Conservation (phyloP, 2,329 filamentous ascomycete species). For the Blastomyces parvus region DNA sequence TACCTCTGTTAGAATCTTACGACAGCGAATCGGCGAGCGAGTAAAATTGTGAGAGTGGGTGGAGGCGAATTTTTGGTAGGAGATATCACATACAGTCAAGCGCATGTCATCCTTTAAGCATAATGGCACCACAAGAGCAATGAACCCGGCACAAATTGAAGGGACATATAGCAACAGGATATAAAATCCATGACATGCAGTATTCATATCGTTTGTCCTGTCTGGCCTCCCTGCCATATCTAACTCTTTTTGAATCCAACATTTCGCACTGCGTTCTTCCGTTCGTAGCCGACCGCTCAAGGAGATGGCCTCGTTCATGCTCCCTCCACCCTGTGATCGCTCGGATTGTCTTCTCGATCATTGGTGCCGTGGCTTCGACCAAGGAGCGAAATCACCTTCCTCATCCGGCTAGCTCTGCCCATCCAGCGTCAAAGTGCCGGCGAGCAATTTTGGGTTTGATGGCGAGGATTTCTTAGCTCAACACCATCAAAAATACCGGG, state of each 20-base stretch:
- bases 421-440: neutral
- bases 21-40: neutral
- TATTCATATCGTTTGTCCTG: slow-evolving; percentile 6
- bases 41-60: slow-evolving; percentile 7
- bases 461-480: neutral
- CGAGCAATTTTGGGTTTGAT: neutral
- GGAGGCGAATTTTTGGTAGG: slow-evolving; percentile 11
- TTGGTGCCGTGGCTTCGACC: neutral
- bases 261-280: too few species aligned
- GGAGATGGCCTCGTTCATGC: too few species aligned
- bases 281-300: too few species aligned
- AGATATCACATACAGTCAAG: slow-evolving; percentile 5
- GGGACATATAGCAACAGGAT: slow-evolving; percentile 22
- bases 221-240: too few species aligned
- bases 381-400: neutral
- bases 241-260: too few species aligned
- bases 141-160: slow-evolving; percentile 7
- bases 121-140: slow-evolving; percentile 1
- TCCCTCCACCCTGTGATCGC: too few species aligned
- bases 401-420: neutral
- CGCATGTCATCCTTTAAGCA: neutral
- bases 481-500: neutral
- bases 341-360: too few species aligned
- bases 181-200: neutral
- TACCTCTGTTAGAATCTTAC: too few species aligned